Conservation (phyloP, 495 filamentous ascomycete genomes). For the Xylaria curta region DNA sequence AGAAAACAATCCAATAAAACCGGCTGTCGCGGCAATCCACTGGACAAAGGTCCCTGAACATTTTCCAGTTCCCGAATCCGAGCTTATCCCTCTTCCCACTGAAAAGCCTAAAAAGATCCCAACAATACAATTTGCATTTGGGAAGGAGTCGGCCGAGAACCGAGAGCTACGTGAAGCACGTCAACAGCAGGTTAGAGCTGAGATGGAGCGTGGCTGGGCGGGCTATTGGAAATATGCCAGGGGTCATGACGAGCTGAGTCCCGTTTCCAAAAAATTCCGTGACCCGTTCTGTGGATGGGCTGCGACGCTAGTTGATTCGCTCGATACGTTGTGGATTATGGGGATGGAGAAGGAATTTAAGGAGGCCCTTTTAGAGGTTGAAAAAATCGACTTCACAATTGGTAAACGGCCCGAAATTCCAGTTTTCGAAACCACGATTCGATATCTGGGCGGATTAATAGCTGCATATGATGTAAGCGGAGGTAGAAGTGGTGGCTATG, state of each 20-base stretch:
- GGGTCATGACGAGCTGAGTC: slow-evolving; percentile 82
- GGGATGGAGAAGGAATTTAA: slow-evolving; percentile 87
- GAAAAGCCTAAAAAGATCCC: slow-evolving; percentile 72
- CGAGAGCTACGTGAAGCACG: slow-evolving; percentile 68
- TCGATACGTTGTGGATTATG: slow-evolving; percentile 98
- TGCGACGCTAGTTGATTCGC: slow-evolving; percentile 88
- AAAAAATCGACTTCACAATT: slow-evolving; percentile 88
- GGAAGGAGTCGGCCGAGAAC: slow-evolving; percentile 63
- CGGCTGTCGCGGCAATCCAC: slow-evolving; percentile 53
- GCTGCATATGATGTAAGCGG: slow-evolving; percentile 84
- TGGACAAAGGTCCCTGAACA: slow-evolving; percentile 76
- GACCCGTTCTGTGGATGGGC: slow-evolving; percentile 95
- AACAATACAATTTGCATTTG: slow-evolving; percentile 75
- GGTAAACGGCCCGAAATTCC: slow-evolving; percentile 66
- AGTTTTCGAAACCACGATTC: slow-evolving; percentile 87
- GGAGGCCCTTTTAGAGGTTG: slow-evolving; percentile 77
- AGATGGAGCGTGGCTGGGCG: slow-evolving; percentile 79
- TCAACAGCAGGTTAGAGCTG: slow-evolving; percentile 72
- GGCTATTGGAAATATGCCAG: slow-evolving; percentile 85
- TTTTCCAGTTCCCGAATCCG: slow-evolving; percentile 72
- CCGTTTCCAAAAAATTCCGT: slow-evolving; percentile 64
- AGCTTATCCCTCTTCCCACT: slow-evolving; percentile 77
- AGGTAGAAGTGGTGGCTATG: slow-evolving; percentile 54
- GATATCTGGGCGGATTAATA: slow-evolving; percentile 84
- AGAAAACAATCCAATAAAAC: slow-evolving; percentile 20